phyloP scores from a whole-genome alignment of 805 yeast genomes.

The Schwanniomyces occidentalis region DNA sequence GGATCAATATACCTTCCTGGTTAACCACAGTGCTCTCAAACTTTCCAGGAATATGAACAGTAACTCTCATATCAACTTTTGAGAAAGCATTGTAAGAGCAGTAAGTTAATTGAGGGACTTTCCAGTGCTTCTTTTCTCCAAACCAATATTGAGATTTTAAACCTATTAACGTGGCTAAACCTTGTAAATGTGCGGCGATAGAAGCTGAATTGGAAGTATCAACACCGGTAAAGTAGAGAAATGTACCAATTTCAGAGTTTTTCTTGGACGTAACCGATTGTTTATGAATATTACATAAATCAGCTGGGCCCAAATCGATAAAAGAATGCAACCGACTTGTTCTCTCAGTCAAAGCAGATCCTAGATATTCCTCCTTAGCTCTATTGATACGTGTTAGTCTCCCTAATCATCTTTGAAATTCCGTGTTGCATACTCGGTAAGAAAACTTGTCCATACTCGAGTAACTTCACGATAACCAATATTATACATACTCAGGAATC shows the following conservation, averaged over 20 bases:
- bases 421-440: too few species aligned
- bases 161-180: conserved; percentile 61
- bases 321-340: conserved; percentile 58
- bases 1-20: conserved; percentile 51
- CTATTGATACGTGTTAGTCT: conserved; percentile 22
- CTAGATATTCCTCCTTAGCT: conserved; percentile 55
- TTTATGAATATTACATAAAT: conserved; percentile 53
- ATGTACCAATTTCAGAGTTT: conserved; percentile 61
- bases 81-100: conserved; percentile 64
- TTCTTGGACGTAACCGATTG: conserved; percentile 41
- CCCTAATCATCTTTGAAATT: too few species aligned
- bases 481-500: conserved; percentile 37
- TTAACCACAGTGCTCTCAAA: conserved; percentile 56
- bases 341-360: conserved; percentile 63
- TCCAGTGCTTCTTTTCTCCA: conserved; percentile 69
- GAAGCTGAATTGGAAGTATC: conserved; percentile 77
- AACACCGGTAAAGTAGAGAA: conserved; percentile 70
- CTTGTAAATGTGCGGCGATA: conserved; percentile 72
- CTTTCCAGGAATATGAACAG: conserved; percentile 74
- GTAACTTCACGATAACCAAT: background rate
- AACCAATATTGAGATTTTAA: conserved; percentile 73
- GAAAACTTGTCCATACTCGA: too few species aligned
- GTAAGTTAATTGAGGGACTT: conserved; percentile 69
- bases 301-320: conserved; percentile 73
- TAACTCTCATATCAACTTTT: conserved; percentile 67